These are phyloP conservation scores for Elaeis oleifera DNA, from an alignment of 202 grass and related monocot genomes.

Conservation along the genomic window DNA sequence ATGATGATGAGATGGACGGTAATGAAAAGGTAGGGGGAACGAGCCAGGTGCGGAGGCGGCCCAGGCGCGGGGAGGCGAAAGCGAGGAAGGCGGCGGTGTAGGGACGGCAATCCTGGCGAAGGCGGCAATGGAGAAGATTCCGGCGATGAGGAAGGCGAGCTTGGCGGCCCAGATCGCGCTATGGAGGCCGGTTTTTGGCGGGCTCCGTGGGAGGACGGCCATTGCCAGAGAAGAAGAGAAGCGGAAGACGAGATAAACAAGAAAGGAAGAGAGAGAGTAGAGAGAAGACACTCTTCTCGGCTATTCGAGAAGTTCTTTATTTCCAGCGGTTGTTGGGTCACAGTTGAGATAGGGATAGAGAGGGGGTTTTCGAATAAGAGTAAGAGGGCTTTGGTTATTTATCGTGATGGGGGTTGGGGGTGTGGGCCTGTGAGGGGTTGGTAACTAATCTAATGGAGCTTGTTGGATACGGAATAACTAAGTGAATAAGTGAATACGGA, in stretches of 20 bases:
- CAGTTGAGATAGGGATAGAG: background rate
- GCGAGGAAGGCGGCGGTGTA: constrained; percentile 28
- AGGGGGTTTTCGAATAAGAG: constrained; percentile 7
- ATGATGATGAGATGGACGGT: constrained; percentile 91
- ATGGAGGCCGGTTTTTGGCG: background rate
- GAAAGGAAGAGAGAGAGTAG: background rate
- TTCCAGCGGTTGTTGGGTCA: no score
- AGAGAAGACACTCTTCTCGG: background rate
- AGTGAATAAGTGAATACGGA: no score
- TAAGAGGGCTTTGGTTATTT: background rate
- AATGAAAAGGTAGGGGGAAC: constrained; percentile 80
- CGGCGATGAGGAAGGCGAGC: constrained; percentile 31
- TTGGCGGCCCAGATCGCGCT: constrained; percentile 38
- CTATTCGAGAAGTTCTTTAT: background rate
- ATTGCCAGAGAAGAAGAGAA: background rate
- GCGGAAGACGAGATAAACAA: background rate
- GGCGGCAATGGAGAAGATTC: constrained; percentile 18
- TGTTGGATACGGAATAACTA: no score
- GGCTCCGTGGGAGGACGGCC: constrained; percentile 3
- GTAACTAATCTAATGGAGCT: no score
- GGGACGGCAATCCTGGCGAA: constrained; percentile 29
- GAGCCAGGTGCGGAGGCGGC: constrained; percentile 36
- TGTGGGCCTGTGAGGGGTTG: no score
- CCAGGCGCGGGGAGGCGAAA: constrained; percentile 29
- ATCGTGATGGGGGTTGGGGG: no score